A percentile compares a stretch with the other conserved stretches of the same genome.
phyloP scores from a whole-genome alignment of 805 yeast genomes.

The Yamadazyma laniorum region DNA sequence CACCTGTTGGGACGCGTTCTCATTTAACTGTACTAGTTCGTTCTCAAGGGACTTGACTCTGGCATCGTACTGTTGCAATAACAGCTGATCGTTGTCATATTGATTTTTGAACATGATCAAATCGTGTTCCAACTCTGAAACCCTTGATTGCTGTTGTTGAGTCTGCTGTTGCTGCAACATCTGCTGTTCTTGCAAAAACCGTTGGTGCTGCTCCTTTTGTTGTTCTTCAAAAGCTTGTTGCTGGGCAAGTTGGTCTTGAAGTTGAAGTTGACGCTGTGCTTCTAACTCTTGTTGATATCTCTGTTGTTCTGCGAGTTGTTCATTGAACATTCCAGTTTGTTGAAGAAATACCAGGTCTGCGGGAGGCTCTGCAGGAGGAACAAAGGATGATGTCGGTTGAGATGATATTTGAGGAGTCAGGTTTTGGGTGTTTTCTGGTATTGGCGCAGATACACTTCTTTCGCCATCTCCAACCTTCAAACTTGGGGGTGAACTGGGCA shows the following conservation, averaged over 20 bases:
- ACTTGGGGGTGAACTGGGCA: conserved; percentile 59
- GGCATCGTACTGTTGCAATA: conserved; percentile 83
- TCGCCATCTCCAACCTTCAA: conserved; percentile 37
- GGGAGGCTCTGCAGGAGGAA: conserved; percentile 35
- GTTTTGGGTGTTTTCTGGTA: conserved; percentile 17
- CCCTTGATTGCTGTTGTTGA: conserved; percentile 73
- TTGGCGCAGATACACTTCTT: conserved; percentile 30
- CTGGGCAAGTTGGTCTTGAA: conserved; percentile 64
- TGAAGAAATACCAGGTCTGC: conserved; percentile 42
- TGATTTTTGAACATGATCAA: conserved; percentile 71
- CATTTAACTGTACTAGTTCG: conserved; percentile 60
- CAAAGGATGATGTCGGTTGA: conserved; percentile 38
- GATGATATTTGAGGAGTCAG: conserved; percentile 42
- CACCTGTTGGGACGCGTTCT: conserved; percentile 69
- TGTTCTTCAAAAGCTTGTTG: conserved; percentile 75
- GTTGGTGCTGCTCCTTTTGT: conserved; percentile 64
- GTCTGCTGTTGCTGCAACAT: conserved; percentile 64
- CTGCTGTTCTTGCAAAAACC: conserved; percentile 69
- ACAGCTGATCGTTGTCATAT: conserved; percentile 78
- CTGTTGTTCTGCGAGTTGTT: conserved; percentile 58
- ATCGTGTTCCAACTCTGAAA: conserved; percentile 80
- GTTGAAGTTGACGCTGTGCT: conserved; percentile 62
- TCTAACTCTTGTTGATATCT: conserved; percentile 62
- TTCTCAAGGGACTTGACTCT: conserved; percentile 78
- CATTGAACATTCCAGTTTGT: conserved; percentile 55